Conservation (phyloP, 495 filamentous ascomycete genomes). For the Aspergillus steynii region DNA sequence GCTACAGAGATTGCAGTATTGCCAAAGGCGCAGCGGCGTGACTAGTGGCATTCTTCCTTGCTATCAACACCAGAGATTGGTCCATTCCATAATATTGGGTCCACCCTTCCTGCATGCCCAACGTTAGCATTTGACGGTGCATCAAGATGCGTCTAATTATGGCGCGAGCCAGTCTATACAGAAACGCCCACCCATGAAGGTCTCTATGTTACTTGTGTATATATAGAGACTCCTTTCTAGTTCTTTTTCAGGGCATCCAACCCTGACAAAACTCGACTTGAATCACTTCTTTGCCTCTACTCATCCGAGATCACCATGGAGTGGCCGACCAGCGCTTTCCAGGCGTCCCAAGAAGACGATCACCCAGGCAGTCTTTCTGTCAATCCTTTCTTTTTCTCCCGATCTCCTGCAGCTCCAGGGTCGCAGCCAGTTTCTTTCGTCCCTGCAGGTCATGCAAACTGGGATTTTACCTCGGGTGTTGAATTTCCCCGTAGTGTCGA, state of each 20-base stretch:
- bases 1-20: too few relatives aligned
- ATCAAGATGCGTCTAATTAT: too few relatives aligned
- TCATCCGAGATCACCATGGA: slow-evolving; percentile 3
- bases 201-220: neutral
- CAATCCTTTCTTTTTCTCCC: neutral
- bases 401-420: neutral
- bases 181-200: too few relatives aligned
- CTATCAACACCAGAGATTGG: too few relatives aligned
- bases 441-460: neutral
- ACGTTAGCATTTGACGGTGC: too few relatives aligned
- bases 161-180: too few relatives aligned
- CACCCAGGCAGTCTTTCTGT: neutral
- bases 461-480: neutral
- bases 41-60: too few relatives aligned
- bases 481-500: too few relatives aligned
- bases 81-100: too few relatives aligned
- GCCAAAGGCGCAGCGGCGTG: too few relatives aligned
- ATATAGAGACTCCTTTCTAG: slow-evolving; percentile 25
- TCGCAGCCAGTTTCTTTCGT: neutral
- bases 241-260: slow-evolving; percentile 35
- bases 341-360: slow-evolving; percentile 1
- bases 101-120: too few relatives aligned
- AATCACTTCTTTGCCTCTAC: slow-evolving; percentile 1
- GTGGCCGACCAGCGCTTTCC: slow-evolving; percentile 3
- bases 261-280: neutral